Evolutionary conservation across 768 basidiomycete species (phyloP).

Genomic region (Boletus bicolor): DNA sequence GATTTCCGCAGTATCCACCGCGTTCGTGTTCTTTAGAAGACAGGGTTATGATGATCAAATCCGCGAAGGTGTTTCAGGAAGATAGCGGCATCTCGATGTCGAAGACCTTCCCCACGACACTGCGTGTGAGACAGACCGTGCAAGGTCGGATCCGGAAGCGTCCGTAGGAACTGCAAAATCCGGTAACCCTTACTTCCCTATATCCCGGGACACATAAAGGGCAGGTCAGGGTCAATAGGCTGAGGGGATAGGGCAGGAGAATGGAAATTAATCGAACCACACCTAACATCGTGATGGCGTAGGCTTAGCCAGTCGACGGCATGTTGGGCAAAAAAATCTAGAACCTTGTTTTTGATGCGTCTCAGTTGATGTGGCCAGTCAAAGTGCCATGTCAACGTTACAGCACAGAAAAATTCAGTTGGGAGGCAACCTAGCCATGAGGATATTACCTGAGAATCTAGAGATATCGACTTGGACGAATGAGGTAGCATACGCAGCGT

Average conservation of each 20-base stretch:
- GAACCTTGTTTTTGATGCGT: background rate
- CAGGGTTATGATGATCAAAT: background rate
- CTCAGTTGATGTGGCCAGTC: background rate
- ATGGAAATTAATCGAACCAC: background rate
- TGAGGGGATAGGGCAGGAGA: background rate
- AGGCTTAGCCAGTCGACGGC: background rate
- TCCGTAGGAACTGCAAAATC: background rate
- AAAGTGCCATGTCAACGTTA: background rate
- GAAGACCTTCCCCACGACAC: background rate
- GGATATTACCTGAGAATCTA: background rate
- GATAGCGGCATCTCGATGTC: background rate
- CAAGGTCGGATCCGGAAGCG: background rate
- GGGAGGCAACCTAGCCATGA: background rate
- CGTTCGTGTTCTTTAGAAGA: background rate
- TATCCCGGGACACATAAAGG: background rate
- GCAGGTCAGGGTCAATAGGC: background rate
- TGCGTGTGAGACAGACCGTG: background rate
- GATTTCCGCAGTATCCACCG: background rate
- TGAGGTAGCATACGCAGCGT: background rate
- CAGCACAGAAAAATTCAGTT: background rate
- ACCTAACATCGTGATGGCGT: background rate
- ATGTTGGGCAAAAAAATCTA: background rate
- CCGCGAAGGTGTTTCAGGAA: slow-evolving; percentile 5
- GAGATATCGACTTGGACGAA: background rate
- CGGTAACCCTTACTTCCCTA: background rate